phyloP scores from a whole-genome alignment of 768 basidiomycete genomes.

The Boletus subcaerulescens region DNA sequence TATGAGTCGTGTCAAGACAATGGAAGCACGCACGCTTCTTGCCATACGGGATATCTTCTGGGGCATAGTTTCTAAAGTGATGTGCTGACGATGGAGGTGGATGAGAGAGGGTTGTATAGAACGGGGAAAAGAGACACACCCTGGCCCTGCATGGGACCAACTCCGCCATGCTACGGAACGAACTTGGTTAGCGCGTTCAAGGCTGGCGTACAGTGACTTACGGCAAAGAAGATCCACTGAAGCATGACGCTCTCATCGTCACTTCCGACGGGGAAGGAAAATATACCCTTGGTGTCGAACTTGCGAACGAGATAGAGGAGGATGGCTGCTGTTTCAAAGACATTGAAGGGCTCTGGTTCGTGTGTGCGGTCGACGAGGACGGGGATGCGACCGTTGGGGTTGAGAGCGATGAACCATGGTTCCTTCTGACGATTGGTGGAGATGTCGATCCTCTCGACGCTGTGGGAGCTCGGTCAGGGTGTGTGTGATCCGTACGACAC shows the following conservation, averaged over 20 bases:
- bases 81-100: slow-evolving; percentile 40
- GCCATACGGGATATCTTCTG: slow-evolving; percentile 66
- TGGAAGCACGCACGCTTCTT: slow-evolving; percentile 49
- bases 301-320: slow-evolving; percentile 78
- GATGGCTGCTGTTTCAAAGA: slow-evolving; percentile 82
- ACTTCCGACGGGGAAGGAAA: slow-evolving; percentile 59
- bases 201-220: slow-evolving; percentile 25
- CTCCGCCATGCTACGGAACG: slow-evolving; percentile 60
- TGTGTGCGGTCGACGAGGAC: slow-evolving; percentile 59
- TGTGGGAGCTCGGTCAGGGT: slow-evolving; percentile 22
- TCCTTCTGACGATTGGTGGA: slow-evolving; percentile 74
- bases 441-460: slow-evolving; percentile 54
- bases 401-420: slow-evolving; percentile 71
- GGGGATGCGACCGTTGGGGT: slow-evolving; percentile 75
- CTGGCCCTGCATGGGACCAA: slow-evolving; percentile 90
- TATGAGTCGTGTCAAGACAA: not conserved
- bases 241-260: slow-evolving; percentile 68
- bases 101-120: slow-evolving; percentile 6
- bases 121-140: slow-evolving; percentile 11
- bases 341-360: slow-evolving; percentile 49
- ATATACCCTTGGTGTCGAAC: slow-evolving; percentile 74
- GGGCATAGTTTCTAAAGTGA: slow-evolving; percentile 65
- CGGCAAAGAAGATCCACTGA: slow-evolving; percentile 88
- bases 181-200: not conserved
- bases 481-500: not conserved